Conservation (phyloP, 495 filamentous ascomycete species). For the Corynascus novoguineensis region DNA sequence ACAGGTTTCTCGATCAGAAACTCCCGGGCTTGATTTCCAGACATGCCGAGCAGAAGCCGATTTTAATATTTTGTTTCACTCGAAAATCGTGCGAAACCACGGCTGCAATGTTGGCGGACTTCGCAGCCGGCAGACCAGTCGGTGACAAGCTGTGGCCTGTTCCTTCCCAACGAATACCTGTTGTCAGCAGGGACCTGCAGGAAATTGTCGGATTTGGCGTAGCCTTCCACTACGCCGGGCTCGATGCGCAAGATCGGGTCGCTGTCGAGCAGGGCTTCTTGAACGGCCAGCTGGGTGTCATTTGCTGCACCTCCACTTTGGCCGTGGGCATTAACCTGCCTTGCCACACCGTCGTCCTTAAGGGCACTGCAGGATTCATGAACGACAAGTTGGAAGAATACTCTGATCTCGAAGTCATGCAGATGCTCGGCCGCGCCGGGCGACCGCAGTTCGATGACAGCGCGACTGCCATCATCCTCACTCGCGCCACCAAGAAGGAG, state of each 20-base stretch:
- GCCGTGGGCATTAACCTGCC: conserved; percentile 93
- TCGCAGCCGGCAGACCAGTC: conserved; percentile 54
- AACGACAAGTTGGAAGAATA: conserved; percentile 66
- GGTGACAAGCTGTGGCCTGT: conserved; percentile 62
- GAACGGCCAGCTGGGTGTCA: conserved; percentile 71
- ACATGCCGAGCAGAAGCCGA: conserved; percentile 75
- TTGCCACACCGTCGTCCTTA: conserved; percentile 88
- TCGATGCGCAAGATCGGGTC: conserved; percentile 64
- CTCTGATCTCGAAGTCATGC: conserved; percentile 91
- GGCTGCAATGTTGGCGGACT: conserved; percentile 63
- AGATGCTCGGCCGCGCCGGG: conserved; percentile 94
- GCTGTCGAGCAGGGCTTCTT: conserved; percentile 69
- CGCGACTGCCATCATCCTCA: conserved; percentile 84
- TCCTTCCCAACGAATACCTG: conserved; percentile 50
- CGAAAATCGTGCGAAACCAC: conserved; percentile 71
- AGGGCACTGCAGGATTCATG: conserved; percentile 74
- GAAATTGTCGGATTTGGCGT: conserved; percentile 64
- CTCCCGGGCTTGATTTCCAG: conserved; percentile 69
- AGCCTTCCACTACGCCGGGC: conserved; percentile 89
- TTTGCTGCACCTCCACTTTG: conserved; percentile 93
- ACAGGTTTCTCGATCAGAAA: conserved; percentile 69
- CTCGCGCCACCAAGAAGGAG: conserved; percentile 57
- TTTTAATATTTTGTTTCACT: conserved; percentile 90
- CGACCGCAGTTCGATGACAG: conserved; percentile 87
- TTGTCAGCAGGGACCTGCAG: conserved; percentile 58